Evolutionary conservation across 805 yeast species (phyloP).

Genomic region (Schwanniomyces occidentalis): DNA sequence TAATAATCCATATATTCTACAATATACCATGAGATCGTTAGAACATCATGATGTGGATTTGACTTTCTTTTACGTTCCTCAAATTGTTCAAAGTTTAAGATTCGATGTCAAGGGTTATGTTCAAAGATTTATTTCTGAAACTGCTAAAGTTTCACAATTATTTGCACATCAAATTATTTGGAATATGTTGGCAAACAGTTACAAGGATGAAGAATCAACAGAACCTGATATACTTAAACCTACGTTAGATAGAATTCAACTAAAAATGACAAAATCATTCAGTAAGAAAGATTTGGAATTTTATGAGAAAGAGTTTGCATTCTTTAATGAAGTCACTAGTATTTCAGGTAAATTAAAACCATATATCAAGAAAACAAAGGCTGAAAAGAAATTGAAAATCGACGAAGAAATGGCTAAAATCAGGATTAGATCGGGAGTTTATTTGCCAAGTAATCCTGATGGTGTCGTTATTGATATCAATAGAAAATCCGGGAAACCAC

Average conservation of each 20-base stretch:
- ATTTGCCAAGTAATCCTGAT: conserved; percentile 94
- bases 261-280: conserved; percentile 62
- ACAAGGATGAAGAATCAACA: conserved; percentile 82
- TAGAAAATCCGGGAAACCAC: conserved; percentile 87
- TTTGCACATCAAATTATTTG: conserved; percentile 98
- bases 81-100: conserved; percentile 89
- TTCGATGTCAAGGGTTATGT: conserved; percentile 84
- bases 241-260: conserved; percentile 68
- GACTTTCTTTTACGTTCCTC: conserved; percentile 97
- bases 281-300: conserved; percentile 59
- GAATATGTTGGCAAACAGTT: conserved; percentile 95
- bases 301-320: conserved; percentile 81
- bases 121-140: conserved; percentile 83
- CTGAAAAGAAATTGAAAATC: conserved; percentile 93
- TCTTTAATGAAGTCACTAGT: conserved; percentile 87
- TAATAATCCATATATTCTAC: conserved; percentile 65
- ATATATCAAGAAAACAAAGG: conserved; percentile 87
- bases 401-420: conserved; percentile 86
- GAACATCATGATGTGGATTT: conserved; percentile 84
- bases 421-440: conserved; percentile 57
- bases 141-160: conserved; percentile 85
- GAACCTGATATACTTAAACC: conserved; percentile 85
- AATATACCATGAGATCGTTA: conserved; percentile 86
- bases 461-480: conserved; percentile 92
- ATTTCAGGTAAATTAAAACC: conserved; percentile 96